Conservation (phyloP, 345 rosid species). For the Linum tenue region DNA sequence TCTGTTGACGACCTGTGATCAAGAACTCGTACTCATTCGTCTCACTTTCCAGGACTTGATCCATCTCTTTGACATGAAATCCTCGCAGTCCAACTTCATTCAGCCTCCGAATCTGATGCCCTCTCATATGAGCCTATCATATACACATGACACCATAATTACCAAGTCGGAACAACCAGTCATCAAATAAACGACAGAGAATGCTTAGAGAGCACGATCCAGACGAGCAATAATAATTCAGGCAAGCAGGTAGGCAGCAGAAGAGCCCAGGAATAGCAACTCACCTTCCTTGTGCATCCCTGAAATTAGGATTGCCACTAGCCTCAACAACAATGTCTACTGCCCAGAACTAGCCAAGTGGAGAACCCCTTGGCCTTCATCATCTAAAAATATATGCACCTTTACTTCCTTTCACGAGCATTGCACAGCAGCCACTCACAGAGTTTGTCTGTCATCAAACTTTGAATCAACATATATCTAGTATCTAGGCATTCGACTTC, state of each 20-base stretch:
- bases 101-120: slow-evolving; percentile 51
- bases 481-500: slow-evolving; percentile 10
- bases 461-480: slow-evolving; percentile 32
- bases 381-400: slow-evolving; percentile 38
- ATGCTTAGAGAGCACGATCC: background rate
- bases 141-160: background rate
- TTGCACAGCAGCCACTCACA: slow-evolving; percentile 41
- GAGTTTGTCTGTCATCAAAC: slow-evolving; percentile 41
- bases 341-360: slow-evolving; percentile 53
- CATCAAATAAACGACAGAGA: background rate
- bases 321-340: slow-evolving; percentile 41
- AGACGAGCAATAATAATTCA: too few relatives aligned
- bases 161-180: background rate
- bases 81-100: slow-evolving; percentile 54
- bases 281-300: slow-evolving; percentile 30
- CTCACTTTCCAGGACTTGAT: slow-evolving; percentile 16
- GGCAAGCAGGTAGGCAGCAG: slow-evolving; percentile 10
- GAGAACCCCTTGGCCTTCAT: slow-evolving; percentile 49
- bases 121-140: slow-evolving; percentile 58
- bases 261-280: slow-evolving; percentile 28
- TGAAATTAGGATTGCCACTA: slow-evolving; percentile 44
- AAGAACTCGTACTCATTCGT: slow-evolving; percentile 47
- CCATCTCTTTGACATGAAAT: slow-evolving; percentile 25
- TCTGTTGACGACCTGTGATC: slow-evolving; percentile 42
- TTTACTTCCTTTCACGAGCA: slow-evolving; percentile 39